Evolutionary conservation across 345 rosid genomes (phyloP).

Genomic region (Dovyalis caffra): DNA sequence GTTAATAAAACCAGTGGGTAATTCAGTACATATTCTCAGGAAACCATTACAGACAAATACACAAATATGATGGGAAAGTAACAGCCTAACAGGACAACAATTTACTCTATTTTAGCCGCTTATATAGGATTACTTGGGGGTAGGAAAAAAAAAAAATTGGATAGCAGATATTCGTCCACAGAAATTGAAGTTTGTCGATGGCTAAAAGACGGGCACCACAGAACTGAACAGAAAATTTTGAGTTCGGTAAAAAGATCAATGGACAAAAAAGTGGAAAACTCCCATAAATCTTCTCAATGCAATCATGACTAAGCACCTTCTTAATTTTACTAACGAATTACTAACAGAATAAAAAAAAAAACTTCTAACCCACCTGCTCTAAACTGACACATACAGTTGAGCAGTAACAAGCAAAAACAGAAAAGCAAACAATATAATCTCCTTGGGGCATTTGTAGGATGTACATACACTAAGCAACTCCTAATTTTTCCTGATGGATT

Average conservation of each 20-base stretch:
- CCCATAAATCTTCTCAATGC: not conserved
- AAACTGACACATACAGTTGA: not conserved
- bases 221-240: not conserved
- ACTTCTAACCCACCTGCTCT: too few species aligned
- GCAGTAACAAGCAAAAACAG: not conserved
- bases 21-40: not conserved
- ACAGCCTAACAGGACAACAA: too few species aligned
- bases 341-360: too few species aligned
- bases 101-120: too few species aligned
- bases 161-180: too few species aligned
- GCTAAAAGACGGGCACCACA: not conserved
- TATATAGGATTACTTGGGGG: too few species aligned
- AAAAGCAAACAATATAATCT: slow-evolving; percentile 2
- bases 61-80: not conserved
- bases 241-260: too few species aligned
- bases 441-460: not conserved
- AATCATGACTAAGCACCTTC: not conserved
- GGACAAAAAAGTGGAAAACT: too few species aligned
- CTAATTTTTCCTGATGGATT: not conserved
- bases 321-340: too few species aligned
- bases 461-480: not conserved
- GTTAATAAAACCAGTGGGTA: too few species aligned
- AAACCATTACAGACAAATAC: not conserved
- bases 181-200: too few species aligned
- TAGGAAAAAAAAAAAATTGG: too few species aligned